Evolutionary conservation across 345 rosid species (phyloP).

Genomic region (Tarenaya hassleriana): DNA sequence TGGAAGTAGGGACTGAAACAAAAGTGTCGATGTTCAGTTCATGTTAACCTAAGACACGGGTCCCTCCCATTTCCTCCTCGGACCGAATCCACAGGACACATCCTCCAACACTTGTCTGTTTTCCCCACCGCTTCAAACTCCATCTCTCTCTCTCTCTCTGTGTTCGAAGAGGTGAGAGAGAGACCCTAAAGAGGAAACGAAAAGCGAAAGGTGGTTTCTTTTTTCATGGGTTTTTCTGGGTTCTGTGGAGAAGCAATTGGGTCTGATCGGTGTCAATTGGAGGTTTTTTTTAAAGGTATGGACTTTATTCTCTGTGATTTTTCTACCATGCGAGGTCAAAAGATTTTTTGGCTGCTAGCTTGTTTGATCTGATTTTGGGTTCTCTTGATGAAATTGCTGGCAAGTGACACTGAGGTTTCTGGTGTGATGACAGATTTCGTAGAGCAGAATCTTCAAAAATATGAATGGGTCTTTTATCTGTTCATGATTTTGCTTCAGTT

Average conservation of each 20-base stretch:
- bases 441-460: no score
- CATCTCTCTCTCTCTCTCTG: conserved; percentile 9
- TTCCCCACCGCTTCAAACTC: neutral
- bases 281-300: conserved; percentile 14
- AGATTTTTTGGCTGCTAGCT: neutral
- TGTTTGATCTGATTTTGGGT: conserved; percentile 5
- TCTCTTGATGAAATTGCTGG: neutral
- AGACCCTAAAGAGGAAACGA: neutral
- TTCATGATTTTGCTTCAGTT: neutral
- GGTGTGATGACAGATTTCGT: no score
- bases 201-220: neutral
- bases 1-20: no score
- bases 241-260: neutral
- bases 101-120: conserved; percentile 11
- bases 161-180: conserved; percentile 11
- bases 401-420: neutral
- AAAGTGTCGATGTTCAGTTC: conserved; percentile 35
- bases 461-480: no score
- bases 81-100: no score
- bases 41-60: conserved; percentile 23
- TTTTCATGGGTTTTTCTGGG: neutral
- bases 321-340: conserved; percentile 17
- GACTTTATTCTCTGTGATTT: no score
- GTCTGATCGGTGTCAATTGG: conserved; percentile 3
- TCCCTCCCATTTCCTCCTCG: conserved; percentile 21